Percentiles rank a stretch among this genome's conserved stretches.
phyloP scores from a whole-genome alignment of 805 yeast species.

The Ascoidea rubescens region DNA sequence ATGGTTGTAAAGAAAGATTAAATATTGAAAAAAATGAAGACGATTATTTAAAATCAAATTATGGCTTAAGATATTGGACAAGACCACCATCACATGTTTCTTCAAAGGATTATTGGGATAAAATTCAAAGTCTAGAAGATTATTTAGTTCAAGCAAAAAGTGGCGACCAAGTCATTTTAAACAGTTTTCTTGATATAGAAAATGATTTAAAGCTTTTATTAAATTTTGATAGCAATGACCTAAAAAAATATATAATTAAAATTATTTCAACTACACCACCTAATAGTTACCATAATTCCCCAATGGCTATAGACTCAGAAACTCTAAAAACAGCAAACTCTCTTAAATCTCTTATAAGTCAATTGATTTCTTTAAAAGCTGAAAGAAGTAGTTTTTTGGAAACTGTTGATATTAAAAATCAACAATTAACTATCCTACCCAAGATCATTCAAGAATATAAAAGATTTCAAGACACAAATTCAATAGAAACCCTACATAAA shows the following conservation, averaged over 20 bases:
- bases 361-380: constrained; percentile 12
- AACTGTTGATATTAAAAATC: constrained; percentile 28
- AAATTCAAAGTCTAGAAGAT: constrained; percentile 28
- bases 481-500: too few species aligned
- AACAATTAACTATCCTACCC: constrained; percentile 36
- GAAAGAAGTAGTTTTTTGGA: constrained; percentile 27
- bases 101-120: constrained; percentile 23
- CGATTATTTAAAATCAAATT: constrained; percentile 28
- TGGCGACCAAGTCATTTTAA: constrained; percentile 43
- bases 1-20: constrained; percentile 32
- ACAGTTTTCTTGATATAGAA: constrained; percentile 34
- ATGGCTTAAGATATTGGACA: constrained; percentile 43
- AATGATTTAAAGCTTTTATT: constrained; percentile 29
- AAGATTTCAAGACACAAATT: constrained; percentile 9
- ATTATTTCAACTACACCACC: constrained; percentile 17
- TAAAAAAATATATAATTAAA: constrained; percentile 18
- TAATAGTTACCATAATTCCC: constrained; percentile 18
- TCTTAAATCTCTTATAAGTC: constrained; percentile 21
- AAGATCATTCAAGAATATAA: constrained; percentile 36
- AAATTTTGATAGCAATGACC: constrained; percentile 18
- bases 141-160: constrained; percentile 42
- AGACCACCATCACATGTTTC: constrained; percentile 33
- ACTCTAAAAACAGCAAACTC: constrained; percentile 18
- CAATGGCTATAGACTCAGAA: constrained; percentile 11
- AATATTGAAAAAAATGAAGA: constrained; percentile 43